Percentiles rank a stretch among this genome's conserved stretches.
phyloP scores from a whole-genome alignment of 1,139 yeast species.

The Tardiomyces blankii region DNA sequence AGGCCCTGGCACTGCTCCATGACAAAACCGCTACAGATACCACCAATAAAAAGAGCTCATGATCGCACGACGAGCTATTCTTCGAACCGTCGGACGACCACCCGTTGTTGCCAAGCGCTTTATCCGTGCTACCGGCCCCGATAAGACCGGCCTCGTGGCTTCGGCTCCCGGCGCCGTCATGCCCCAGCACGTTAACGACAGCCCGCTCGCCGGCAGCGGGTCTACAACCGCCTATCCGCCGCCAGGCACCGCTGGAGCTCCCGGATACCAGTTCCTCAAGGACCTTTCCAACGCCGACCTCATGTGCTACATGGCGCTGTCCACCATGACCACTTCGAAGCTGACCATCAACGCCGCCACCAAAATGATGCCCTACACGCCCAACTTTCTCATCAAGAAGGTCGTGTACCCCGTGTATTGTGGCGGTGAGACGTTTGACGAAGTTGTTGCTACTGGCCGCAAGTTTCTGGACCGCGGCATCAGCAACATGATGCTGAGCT shows the following conservation, averaged over 20 bases:
- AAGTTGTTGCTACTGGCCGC: constrained; percentile 62
- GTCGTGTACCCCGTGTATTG: constrained; percentile 78
- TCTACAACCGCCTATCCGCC: background rate
- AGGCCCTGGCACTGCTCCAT: background rate
- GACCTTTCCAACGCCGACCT: constrained; percentile 10
- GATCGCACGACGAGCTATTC: background rate
- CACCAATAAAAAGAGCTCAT: background rate
- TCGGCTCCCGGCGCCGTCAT: background rate
- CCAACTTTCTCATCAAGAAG: constrained; percentile 55
- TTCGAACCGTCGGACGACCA: background rate
- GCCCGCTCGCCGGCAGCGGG: background rate
- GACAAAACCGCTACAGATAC: too few relatives aligned
- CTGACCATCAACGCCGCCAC: constrained; percentile 23
- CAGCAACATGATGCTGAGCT: constrained; percentile 86
- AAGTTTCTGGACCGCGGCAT: constrained; percentile 62
- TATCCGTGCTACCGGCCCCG: background rate
- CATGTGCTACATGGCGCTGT: constrained; percentile 18
- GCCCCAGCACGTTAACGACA: background rate
- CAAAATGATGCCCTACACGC: constrained; percentile 34
- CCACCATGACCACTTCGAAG: constrained; percentile 25
- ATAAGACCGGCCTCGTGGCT: background rate
- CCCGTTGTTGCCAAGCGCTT: background rate
- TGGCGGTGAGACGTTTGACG: constrained; percentile 73
- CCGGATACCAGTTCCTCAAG: constrained; percentile 9
- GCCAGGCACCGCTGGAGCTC: background rate